Percentiles rank a stretch among this genome's conserved stretches.
phyloP scores from a whole-genome alignment of 2,329 filamentous ascomycete species.

The Stylonectria norvegica region DNA sequence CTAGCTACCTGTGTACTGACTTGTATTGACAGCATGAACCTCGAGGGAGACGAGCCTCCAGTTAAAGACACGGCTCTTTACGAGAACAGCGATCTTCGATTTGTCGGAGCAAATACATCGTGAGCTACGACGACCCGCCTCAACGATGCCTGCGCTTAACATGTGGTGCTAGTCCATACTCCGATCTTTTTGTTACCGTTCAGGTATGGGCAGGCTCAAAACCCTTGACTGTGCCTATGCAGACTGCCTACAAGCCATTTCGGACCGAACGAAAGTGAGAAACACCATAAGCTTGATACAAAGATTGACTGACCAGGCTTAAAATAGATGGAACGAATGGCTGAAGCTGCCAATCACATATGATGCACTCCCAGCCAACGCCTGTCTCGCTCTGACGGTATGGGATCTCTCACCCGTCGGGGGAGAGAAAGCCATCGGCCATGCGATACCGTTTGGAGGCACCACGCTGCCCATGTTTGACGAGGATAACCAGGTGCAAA shows the following conservation, averaged over 20 bases:
- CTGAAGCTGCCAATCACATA: constrained; percentile 82
- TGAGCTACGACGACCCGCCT: constrained; percentile 46
- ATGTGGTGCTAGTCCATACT: constrained; percentile 62
- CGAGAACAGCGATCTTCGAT: constrained; percentile 73
- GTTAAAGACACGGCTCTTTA: constrained; percentile 65
- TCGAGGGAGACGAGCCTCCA: constrained; percentile 44
- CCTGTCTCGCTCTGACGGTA: constrained; percentile 85
- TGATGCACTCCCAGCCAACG: constrained; percentile 73
- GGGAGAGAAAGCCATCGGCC: constrained; percentile 64
- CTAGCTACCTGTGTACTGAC: constrained; percentile 13
- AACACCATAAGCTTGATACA: neutral
- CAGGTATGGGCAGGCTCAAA: constrained; percentile 97
- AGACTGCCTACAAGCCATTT: constrained; percentile 91
- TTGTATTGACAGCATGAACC: constrained; percentile 40
- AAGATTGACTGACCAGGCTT: constrained; percentile 11
- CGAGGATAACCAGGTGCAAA: constrained; percentile 83
- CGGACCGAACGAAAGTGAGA: constrained; percentile 63
- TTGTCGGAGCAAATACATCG: constrained; percentile 85
- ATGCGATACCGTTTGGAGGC: constrained; percentile 88
- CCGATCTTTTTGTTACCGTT: constrained; percentile 87
- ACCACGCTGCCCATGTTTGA: constrained; percentile 93
- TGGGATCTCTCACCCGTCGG: constrained; percentile 90
- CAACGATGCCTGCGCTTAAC: neutral
- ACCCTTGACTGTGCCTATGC: constrained; percentile 83
- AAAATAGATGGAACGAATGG: constrained; percentile 87